Evolutionary conservation across 768 basidiomycete species (phyloP), one percentile per base, ranked within the genome.

Genomic region (Boletus sensibilis): DNA sequence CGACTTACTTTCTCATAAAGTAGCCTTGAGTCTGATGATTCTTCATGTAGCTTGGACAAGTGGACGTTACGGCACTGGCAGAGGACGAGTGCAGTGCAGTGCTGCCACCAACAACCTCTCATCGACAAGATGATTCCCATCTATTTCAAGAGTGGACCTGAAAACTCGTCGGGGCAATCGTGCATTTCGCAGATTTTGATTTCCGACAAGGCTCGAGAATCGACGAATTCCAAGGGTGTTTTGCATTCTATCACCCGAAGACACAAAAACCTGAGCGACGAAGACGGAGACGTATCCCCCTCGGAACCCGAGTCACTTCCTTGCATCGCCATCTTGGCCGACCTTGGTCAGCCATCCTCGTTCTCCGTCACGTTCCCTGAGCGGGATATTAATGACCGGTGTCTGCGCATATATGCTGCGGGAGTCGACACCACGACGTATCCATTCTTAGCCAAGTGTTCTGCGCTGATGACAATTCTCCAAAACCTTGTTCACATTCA

Each of bases 151-250:
- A n/a, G n/a, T 14, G 27, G 16, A 0, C 12, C 39, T 13, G 1
- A 9, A 5, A 6, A 5, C 5, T n/a, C n/a, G 20, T 21, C 31
- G 0, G 8, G 5, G 2, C n/a, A 38, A 14, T 31, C 46, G n/a
- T 43, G 41, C 5, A 57, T 60, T 42, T 67, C 66, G 1, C 66
- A 67, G 16, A 68, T 68, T 1, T 57, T 68, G 21, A 45, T 67
- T 35, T 65, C 64, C 4, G 64, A 66, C 47, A 60, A 65, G 49
- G 53, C 52, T 16, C 52, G 50, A 0, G 18, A 25, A 27, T 53
- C 52, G 3, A 33, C 1, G n/a, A 1, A 13, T 5, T 58, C 53
- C 1, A 55, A 31, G 8, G 6, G 7, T 0, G 39, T 2, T 1
- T 27, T 62, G 25, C 4, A 10, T 8, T 7, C 12, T 1, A 55